Base-by-base conservation (phyloP, 768 basidiomycete species). In the Russula vinacea region DNA sequence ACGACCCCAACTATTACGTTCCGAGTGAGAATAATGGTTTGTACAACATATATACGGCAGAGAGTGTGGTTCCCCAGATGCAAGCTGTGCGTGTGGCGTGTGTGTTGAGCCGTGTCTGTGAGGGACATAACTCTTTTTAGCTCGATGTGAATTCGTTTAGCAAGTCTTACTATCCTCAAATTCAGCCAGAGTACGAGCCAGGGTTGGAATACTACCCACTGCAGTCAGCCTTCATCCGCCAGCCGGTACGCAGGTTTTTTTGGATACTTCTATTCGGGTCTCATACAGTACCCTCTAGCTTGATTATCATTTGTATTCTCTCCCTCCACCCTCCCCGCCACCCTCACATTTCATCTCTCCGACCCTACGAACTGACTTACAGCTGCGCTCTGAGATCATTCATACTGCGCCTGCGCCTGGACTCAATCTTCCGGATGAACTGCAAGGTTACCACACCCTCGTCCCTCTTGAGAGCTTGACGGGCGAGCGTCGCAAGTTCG, bases 231-330 rank as follows among this genome's bases (percentile, higher is more conserved):
- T 88, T 82, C 70, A 70, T 84, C 62, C 83, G 82, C n/a, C 89
- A 91, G 71, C 88, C 90, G 24, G 91, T 92, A 72, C 69, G 77
- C 63, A 32, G 4, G 44, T 44, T n/a, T n/a, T 26, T 42, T 58
- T 52, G 13, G 42, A 40, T 44, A 14, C 22, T 22, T 5, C 22
- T 55, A 35, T 58, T 45, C 29, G 35, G 7, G 42, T 51, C 54
- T 65, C 26, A 26, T 51, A 45, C 56, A 26, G 56, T 32, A 32
- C 22, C 17, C 59, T 58, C 49, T 72, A 96, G 92, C 82, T 98
- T 52, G 86, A 97, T 72, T 94, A 99, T 71, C 93, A 98, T 68
- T 81, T 98, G 35, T 99, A 99, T 77, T 88, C 90, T 4, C 83
- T 84, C 2, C 82, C 83, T 69, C 78, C 89, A 71, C 78, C 89